Evolutionary conservation across 2,329 filamentous ascomycete genomes (phyloP).

Genomic region (Colletotrichum musicola): DNA sequence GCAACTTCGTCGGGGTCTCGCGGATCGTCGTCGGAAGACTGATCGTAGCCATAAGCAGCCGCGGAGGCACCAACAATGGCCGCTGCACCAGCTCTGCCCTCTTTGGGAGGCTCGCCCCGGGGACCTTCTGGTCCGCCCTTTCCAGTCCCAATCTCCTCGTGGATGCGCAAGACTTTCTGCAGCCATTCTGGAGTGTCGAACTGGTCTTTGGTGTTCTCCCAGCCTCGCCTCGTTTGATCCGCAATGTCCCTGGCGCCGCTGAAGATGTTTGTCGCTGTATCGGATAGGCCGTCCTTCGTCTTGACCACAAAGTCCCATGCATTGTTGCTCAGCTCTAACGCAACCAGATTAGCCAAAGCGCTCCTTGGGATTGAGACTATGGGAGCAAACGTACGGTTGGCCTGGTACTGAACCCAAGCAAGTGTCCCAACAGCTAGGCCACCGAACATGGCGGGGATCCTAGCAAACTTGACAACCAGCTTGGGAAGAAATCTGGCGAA

Average conservation of each 20-base stretch:
- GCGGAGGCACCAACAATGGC: constrained; percentile 79
- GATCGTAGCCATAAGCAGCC: constrained; percentile 83
- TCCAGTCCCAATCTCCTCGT: constrained; percentile 69
- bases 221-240: constrained; percentile 83
- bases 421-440: constrained; percentile 87
- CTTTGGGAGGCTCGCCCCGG: constrained; percentile 67
- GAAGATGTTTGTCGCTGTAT: constrained; percentile 77
- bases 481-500: constrained; percentile 81
- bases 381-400: constrained; percentile 73
- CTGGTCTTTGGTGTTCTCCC: constrained; percentile 85
- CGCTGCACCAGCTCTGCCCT: constrained; percentile 70
- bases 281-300: constrained; percentile 78
- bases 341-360: neutral
- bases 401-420: constrained; percentile 97
- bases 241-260: constrained; percentile 80
- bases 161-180: constrained; percentile 75
- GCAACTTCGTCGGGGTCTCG: constrained; percentile 75
- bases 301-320: constrained; percentile 80
- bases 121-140: constrained; percentile 60
- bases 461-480: constrained; percentile 88
- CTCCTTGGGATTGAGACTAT: neutral
- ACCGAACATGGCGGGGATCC: constrained; percentile 91
- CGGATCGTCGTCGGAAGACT: constrained; percentile 74
- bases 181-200: constrained; percentile 82
- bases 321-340: constrained; percentile 78